Conservation (phyloP, 495 filamentous ascomycete genomes). For the Tuber borchii region DNA sequence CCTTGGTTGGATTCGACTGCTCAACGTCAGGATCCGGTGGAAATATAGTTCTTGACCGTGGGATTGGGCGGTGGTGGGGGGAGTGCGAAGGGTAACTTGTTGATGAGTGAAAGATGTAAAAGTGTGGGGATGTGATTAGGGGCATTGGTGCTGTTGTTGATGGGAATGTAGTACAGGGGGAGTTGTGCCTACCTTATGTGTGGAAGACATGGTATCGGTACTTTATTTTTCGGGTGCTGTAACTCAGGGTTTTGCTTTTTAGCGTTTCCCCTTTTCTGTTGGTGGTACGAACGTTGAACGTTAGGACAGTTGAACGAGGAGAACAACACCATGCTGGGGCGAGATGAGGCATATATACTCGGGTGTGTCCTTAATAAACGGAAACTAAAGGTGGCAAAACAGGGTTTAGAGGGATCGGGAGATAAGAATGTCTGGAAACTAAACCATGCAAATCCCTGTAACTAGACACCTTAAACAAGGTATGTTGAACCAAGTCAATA, state of each 20-base stretch:
- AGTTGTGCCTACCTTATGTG: conserved; percentile 22
- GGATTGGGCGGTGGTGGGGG: conserved; percentile 22
- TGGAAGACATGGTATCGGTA: conserved; percentile 8
- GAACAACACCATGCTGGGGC: not conserved
- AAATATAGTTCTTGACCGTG: conserved; percentile 14
- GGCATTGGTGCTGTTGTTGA: conserved; percentile 14
- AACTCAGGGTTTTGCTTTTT: not conserved
- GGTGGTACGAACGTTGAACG: not conserved
- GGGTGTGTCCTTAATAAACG: no score
- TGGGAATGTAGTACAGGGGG: conserved; percentile 13
- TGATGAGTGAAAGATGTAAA: conserved; percentile 1
- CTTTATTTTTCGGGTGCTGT: not conserved
- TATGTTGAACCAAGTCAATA: no score
- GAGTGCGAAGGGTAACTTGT: conserved; percentile 17
- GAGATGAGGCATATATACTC: not conserved
- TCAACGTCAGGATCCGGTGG: conserved; percentile 7
- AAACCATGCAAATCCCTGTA: no score
- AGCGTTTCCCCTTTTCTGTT: not conserved
- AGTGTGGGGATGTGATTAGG: conserved; percentile 9
- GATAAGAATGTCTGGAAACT: no score
- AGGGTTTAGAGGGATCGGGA: no score
- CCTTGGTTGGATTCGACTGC: conserved; percentile 25
- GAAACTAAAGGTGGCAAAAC: no score
- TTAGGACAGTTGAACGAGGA: not conserved
- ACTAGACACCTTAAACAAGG: no score